Evolutionary conservation across 2,329 filamentous ascomycete species (phyloP).

Genomic region (Phaeosphaeria sp.): DNA sequence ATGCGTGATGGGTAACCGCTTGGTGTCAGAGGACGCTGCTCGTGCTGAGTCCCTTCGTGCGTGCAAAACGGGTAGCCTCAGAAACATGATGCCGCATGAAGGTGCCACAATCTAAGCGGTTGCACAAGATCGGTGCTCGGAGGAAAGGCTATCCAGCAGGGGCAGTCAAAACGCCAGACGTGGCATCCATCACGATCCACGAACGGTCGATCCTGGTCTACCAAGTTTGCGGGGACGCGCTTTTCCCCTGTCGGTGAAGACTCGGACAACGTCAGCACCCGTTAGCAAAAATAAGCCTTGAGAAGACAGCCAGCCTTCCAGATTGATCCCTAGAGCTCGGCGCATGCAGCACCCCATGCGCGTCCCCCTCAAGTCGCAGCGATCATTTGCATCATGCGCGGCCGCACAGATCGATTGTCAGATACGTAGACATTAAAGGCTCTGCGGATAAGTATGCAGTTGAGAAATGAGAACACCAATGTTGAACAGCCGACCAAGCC

Average conservation of each 20-base stretch:
- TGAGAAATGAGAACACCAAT: neutral
- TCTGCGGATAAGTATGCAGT: neutral
- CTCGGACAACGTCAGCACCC: constrained; percentile 16
- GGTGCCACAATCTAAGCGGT: neutral
- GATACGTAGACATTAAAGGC: neutral
- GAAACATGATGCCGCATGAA: neutral
- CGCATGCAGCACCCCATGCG: neutral
- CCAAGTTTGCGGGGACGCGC: constrained; percentile 18
- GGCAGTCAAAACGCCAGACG: constrained; percentile 6
- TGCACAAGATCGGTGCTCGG: constrained; percentile 19
- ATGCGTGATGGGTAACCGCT: neutral
- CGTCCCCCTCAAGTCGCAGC: neutral
- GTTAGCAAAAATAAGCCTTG: constrained; percentile 7
- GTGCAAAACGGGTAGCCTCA: neutral
- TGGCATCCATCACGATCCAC: constrained; percentile 5
- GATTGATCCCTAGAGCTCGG: constrained; percentile 4
- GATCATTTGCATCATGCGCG: constrained; percentile 1
- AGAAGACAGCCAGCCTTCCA: constrained; percentile 15
- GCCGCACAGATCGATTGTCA: neutral
- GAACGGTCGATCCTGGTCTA: constrained; percentile 9
- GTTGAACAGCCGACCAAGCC: neutral
- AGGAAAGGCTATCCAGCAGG: constrained; percentile 14
- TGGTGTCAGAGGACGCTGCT: neutral
- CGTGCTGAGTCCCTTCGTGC: constrained; percentile 1
- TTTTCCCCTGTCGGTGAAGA: constrained; percentile 25